Evolutionary conservation across 2,329 filamentous ascomycete genomes (phyloP).

Genomic region (Ophiostoma pallidulum): DNA sequence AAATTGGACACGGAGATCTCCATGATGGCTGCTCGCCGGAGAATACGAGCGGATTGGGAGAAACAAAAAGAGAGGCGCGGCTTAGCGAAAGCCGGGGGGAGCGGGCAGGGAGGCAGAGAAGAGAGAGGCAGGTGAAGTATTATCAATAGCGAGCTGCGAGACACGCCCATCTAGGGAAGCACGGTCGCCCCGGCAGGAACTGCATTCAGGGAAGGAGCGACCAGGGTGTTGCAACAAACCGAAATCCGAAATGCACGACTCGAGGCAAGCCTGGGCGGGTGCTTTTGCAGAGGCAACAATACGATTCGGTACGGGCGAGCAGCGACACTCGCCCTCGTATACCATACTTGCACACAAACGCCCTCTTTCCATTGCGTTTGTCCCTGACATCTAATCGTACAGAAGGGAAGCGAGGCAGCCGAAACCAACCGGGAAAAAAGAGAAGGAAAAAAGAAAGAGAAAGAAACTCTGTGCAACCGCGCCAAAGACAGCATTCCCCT

Average conservation of each 20-base stretch:
- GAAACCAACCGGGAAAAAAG: neutral
- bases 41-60: too few relatives aligned
- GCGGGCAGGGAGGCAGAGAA: neutral
- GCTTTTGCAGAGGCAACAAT: too few relatives aligned
- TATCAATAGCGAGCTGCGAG: too few relatives aligned
- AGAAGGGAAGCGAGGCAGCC: neutral
- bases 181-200: too few relatives aligned
- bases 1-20: conserved; percentile 22
- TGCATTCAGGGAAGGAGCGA: conserved; percentile 1
- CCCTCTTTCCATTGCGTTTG: neutral
- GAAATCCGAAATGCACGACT: too few relatives aligned
- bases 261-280: too few relatives aligned
- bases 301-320: too few relatives aligned
- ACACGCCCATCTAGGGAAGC: too few relatives aligned
- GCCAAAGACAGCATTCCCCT: neutral
- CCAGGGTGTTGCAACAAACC: neutral
- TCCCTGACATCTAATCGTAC: neutral
- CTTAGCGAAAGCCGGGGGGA: too few relatives aligned
- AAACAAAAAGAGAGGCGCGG: too few relatives aligned
- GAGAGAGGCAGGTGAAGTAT: neutral
- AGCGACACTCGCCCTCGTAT: too few relatives aligned
- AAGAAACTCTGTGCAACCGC: neutral
- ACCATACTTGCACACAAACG: too few relatives aligned
- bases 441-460: neutral
- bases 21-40: conserved; percentile 15